Evolutionary conservation across 2,329 filamentous ascomycete species (phyloP).

Genomic region (Arthroderma sp.): DNA sequence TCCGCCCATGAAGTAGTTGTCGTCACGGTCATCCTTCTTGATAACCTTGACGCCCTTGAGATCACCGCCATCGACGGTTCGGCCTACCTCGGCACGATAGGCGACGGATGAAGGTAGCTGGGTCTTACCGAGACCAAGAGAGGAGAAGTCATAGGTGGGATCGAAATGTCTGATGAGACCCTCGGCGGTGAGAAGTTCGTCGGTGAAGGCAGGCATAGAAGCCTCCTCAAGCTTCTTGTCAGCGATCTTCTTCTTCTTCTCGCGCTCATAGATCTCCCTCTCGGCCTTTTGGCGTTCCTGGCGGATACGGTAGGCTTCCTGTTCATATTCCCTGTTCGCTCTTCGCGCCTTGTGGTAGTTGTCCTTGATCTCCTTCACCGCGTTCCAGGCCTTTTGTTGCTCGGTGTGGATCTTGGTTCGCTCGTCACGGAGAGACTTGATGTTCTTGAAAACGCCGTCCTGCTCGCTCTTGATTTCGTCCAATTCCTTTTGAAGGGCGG

Average conservation of each 20-base stretch:
- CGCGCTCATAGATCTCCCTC: conserved; percentile 45
- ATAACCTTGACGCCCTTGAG: conserved; percentile 76
- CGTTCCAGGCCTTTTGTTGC: conserved; percentile 74
- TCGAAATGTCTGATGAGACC: conserved; percentile 86
- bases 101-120: conserved; percentile 46
- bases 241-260: conserved; percentile 41
- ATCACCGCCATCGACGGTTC: conserved; percentile 71
- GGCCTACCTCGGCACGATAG: conserved; percentile 64
- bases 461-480: conserved; percentile 85
- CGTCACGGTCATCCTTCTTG: conserved; percentile 77
- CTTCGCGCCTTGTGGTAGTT: conserved; percentile 71
- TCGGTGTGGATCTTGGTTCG: conserved; percentile 69
- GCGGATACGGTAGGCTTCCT: conserved; percentile 62
- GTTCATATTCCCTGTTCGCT: conserved; percentile 73
- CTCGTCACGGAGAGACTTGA: conserved; percentile 75
- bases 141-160: conserved; percentile 58
- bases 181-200: conserved; percentile 83
- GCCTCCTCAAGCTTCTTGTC: conserved; percentile 44
- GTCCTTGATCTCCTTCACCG: conserved; percentile 79
- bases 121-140: conserved; percentile 42
- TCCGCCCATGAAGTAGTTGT: conserved; percentile 65
- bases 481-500: conserved; percentile 72
- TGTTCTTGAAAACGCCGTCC: conserved; percentile 77
- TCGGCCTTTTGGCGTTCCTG: conserved; percentile 72
- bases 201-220: conserved; percentile 68